These are phyloP conservation scores for Cytospora schulzeri DNA, from an alignment of 2,329 filamentous ascomycete genomes.

Conservation along the genomic window DNA sequence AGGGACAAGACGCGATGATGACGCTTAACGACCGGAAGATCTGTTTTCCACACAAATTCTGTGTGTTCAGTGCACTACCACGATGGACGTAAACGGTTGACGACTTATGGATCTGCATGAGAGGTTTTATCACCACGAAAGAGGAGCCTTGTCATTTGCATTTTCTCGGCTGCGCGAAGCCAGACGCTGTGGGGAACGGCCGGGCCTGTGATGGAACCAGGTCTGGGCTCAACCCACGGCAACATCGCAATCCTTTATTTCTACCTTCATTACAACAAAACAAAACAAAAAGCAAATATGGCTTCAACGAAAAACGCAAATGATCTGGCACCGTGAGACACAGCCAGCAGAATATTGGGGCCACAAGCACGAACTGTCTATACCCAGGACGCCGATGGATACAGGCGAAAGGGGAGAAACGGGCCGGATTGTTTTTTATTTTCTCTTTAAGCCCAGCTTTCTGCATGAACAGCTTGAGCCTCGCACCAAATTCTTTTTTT, in stretches of 20 bases:
- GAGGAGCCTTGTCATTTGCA: conserved; percentile 20
- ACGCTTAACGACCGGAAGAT: conserved; percentile 26
- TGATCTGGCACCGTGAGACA: background rate
- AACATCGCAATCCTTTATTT: conserved; percentile 12
- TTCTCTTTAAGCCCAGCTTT: background rate
- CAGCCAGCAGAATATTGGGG: background rate
- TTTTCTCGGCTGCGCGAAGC: conserved; percentile 17
- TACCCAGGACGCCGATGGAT: conserved; percentile 7
- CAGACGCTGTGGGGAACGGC: background rate
- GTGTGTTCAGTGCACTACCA: conserved; percentile 18
- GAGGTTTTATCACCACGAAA: conserved; percentile 29
- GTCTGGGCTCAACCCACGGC: background rate
- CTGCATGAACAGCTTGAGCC: background rate
- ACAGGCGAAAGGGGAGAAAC: conserved; percentile 5
- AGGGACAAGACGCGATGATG: conserved; percentile 29
- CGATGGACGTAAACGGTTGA: conserved; percentile 65
- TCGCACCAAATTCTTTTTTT: too few species aligned
- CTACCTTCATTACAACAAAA: background rate
- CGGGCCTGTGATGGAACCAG: conserved; percentile 4
- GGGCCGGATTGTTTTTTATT: background rate
- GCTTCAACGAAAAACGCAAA: background rate
- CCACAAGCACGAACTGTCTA: conserved; percentile 5
- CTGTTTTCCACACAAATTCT: conserved; percentile 14
- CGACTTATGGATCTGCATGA: conserved; percentile 43
- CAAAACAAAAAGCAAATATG: background rate